These are phyloP conservation scores for Exidia glandulosa DNA, from an alignment of 768 basidiomycete genomes.

Conservation along the genomic window DNA sequence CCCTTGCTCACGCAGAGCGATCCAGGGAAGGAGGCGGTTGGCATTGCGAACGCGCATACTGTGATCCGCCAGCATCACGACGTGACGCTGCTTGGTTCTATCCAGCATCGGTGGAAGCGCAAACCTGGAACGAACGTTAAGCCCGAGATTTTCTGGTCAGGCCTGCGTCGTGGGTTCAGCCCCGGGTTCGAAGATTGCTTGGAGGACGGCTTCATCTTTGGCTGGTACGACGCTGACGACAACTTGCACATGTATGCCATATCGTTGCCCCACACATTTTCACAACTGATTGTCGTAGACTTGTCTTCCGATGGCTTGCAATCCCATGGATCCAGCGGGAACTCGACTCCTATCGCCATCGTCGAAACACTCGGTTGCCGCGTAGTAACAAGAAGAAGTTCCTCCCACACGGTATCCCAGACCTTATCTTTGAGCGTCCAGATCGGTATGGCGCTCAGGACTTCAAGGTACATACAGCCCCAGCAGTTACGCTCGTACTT, in stretches of 20 bases:
- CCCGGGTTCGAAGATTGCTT: conserved; percentile 27
- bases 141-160: conserved; percentile 27
- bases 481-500: too few relatives aligned
- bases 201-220: conserved; percentile 18
- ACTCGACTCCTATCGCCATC: conserved; percentile 19
- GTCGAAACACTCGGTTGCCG: conserved; percentile 13
- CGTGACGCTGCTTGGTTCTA: conserved; percentile 21
- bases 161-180: conserved; percentile 15
- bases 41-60: conserved; percentile 36
- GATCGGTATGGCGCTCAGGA: conserved; percentile 18
- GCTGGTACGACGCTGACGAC: conserved; percentile 2
- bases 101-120: conserved; percentile 30
- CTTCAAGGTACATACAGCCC: conserved; percentile 21
- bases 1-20: conserved; percentile 35
- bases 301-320: conserved; percentile 30
- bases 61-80: conserved; percentile 28
- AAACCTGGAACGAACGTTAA: conserved; percentile 28
- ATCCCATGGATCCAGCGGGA: conserved; percentile 33
- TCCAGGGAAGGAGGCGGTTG: conserved; percentile 31
- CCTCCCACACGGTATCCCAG: conserved; percentile 29
- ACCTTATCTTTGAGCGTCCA: conserved; percentile 20
- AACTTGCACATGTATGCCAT: not conserved
- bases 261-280: not conserved
- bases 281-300: conserved; percentile 11
- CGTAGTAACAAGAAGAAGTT: conserved; percentile 23